Evolutionary conservation across 2,329 filamentous ascomycete genomes (phyloP).

Genomic region (Hypoxylon sp.): DNA sequence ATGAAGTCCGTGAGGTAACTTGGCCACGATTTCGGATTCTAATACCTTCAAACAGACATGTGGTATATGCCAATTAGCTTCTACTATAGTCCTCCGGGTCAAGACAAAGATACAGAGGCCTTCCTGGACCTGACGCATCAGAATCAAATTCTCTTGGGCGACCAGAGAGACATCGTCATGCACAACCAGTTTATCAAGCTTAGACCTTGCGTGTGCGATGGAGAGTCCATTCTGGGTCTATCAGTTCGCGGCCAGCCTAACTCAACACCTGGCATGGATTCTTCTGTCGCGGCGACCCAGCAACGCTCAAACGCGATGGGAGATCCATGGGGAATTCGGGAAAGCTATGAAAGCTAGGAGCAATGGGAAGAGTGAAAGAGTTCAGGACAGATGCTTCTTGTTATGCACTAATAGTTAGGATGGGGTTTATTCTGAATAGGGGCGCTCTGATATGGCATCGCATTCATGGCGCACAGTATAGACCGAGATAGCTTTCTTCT

Average conservation of each 20-base stretch:
- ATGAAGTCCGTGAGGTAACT: too few species aligned
- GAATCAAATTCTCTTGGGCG: background rate
- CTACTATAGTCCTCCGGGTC: background rate
- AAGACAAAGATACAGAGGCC: background rate
- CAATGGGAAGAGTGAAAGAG: too few species aligned
- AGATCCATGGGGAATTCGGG: too few species aligned
- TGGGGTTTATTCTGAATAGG: too few species aligned
- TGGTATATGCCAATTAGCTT: background rate
- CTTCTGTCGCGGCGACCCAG: background rate
- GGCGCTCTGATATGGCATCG: too few species aligned
- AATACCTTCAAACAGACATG: too few species aligned
- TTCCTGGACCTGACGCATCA: background rate
- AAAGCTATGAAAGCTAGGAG: too few species aligned
- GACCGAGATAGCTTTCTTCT: too few species aligned
- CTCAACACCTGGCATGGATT: background rate
- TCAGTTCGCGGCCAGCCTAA: background rate
- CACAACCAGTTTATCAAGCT: background rate
- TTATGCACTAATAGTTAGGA: too few species aligned
- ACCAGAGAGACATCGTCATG: background rate
- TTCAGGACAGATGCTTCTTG: too few species aligned
- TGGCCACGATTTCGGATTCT: too few species aligned
- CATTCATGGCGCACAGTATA: too few species aligned
- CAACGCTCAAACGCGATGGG: background rate
- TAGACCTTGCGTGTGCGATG: background rate
- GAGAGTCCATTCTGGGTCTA: background rate